Evolutionary conservation across 2,329 filamentous ascomycete genomes (phyloP), one percentile per base, ranked within the genome.

Genomic region (Thelonectria rubi): DNA sequence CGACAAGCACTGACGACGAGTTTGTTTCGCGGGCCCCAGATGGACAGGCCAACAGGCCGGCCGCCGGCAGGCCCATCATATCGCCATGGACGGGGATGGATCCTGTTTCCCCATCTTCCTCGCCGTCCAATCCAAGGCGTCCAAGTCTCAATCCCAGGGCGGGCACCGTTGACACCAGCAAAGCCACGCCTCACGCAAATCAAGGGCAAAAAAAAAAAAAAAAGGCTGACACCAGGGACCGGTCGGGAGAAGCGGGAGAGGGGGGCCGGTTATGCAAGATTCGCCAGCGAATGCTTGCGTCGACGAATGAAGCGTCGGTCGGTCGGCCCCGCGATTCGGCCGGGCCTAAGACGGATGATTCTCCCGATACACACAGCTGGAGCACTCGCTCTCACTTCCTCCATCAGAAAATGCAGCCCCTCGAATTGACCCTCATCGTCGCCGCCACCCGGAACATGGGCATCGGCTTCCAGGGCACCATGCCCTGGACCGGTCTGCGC

Each of bases 361-460:
- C 11, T 12, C 32, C 9, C 32, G 3, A 11, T 34, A 24, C 46
- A 34, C 47, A 10, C 17, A 21, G 24, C 30, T 15, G 14, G 30
- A 50, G 40, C 43, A n/a, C 37, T 14, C 18, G 15, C 42, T 45
- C 12, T 10, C 6, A 12, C 37, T 62, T 57, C 59, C 48, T 21
- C 55, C 51, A 42, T n/a, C 55, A 18, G 5, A 63, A 46, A 30
- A 78, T 78, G 77, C 70, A 76, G 60, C 71, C 77, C 49, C 74
- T 80, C 55, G 89, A 92, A 67, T 81, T 97, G 55, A 97, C 93
- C n/a, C 86, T 97, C 71, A 91, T 98, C 76, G 93, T 97, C 71
- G 94, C 92, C n/a, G 90, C 94, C 17, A 97, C 94, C n/a, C 89
- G 90, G 54, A 87, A 83, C 71, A 92, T 97, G 82, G 95, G 95